Evolutionary conservation across 495 filamentous ascomycete genomes (phyloP).

Genomic region (Umbilicaria muhlenbergii): DNA sequence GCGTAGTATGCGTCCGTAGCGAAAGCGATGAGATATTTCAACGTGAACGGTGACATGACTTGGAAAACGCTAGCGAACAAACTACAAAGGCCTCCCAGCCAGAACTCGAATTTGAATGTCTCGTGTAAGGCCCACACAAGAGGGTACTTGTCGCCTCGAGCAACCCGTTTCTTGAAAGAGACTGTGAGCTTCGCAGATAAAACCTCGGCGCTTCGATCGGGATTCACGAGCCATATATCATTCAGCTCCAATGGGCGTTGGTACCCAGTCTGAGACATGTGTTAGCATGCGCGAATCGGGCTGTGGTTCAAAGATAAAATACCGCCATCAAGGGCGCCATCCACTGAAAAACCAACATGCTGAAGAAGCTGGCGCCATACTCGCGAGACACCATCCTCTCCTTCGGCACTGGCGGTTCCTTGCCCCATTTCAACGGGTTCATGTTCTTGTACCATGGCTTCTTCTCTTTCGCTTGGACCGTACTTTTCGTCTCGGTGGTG

Average conservation of each 20-base stretch:
- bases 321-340: slow-evolving; percentile 42
- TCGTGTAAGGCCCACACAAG: slow-evolving; percentile 73
- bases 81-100: slow-evolving; percentile 63
- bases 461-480: slow-evolving; percentile 7
- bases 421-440: slow-evolving; percentile 38
- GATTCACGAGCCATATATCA: slow-evolving; percentile 82
- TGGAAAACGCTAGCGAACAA: slow-evolving; percentile 53
- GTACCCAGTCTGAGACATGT: slow-evolving; percentile 46
- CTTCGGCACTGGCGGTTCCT: slow-evolving; percentile 35
- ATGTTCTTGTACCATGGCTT: slow-evolving; percentile 36
- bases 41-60: slow-evolving; percentile 58
- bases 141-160: slow-evolving; percentile 54
- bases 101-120: slow-evolving; percentile 73
- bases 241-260: slow-evolving; percentile 65
- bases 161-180: slow-evolving; percentile 50
- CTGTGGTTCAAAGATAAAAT: background rate
- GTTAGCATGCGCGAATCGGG: background rate
- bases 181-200: slow-evolving; percentile 46
- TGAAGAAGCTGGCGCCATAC: slow-evolving; percentile 36
- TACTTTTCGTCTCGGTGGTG: slow-evolving; percentile 1
- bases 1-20: slow-evolving; percentile 62
- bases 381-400: slow-evolving; percentile 34
- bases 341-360: slow-evolving; percentile 43
- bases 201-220: slow-evolving; percentile 51
- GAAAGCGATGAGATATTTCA: slow-evolving; percentile 64